phyloP scores from a whole-genome alignment of 202 grass and related monocot species.

The Zoysia matrella region DNA sequence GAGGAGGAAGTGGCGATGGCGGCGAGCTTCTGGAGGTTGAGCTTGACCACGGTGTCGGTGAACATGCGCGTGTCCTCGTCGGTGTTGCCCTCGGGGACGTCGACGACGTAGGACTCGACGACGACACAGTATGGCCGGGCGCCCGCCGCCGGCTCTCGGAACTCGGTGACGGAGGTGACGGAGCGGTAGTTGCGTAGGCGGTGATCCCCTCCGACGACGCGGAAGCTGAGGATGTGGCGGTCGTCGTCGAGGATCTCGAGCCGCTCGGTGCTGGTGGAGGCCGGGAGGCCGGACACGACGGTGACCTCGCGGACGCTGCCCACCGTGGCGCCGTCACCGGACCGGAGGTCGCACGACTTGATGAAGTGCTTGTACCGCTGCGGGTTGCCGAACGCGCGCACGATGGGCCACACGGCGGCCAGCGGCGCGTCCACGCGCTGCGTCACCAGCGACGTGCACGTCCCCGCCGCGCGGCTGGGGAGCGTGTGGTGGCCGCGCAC shows the following conservation, averaged over 20 bases:
- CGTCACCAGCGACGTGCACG: conserved; percentile 81
- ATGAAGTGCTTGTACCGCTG: conserved; percentile 98
- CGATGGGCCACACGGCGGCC: conserved; percentile 70
- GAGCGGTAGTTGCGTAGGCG: conserved; percentile 89
- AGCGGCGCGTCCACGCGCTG: conserved; percentile 81
- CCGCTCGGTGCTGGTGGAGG: conserved; percentile 83
- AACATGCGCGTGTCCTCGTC: conserved; percentile 89
- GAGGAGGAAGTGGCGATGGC: conserved; percentile 45
- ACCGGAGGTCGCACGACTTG: conserved; percentile 59
- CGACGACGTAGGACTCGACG: conserved; percentile 89
- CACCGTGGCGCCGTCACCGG: conserved; percentile 69
- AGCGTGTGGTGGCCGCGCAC: conserved; percentile 66
- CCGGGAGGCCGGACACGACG: conserved; percentile 80
- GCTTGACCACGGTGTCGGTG: conserved; percentile 88
- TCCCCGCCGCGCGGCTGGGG: conserved; percentile 35
- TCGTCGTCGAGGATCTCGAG: conserved; percentile 91
- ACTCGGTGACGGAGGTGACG: conserved; percentile 93
- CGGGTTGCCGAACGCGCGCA: conserved; percentile 65
- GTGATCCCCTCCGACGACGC: conserved; percentile 85
- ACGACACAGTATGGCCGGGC: conserved; percentile 57
- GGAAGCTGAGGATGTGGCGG: conserved; percentile 85
- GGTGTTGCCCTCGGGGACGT: conserved; percentile 83
- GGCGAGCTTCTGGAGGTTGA: conserved; percentile 97
- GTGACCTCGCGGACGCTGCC: conserved; percentile 86
- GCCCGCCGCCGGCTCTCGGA: background rate